These are phyloP conservation scores for Trichosporon sp. DNA, from an alignment of 1,284 basidiomycete genomes.

Conservation along the genomic window DNA sequence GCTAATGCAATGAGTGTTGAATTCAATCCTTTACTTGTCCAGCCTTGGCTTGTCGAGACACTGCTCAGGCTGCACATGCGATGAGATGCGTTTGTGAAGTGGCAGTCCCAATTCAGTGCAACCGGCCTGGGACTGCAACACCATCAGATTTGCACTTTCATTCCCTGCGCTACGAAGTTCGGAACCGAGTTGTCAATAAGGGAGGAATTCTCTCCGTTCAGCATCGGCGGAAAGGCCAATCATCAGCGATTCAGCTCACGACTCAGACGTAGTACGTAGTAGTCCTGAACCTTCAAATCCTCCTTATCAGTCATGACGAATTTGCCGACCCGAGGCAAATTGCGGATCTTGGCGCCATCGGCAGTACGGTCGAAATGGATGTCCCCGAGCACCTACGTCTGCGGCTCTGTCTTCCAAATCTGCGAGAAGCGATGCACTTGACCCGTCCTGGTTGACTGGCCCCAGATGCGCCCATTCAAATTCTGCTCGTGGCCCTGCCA, in stretches of 20 bases:
- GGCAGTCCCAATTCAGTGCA: too few relatives aligned
- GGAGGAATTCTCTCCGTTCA: not conserved
- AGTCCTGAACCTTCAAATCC: not conserved
- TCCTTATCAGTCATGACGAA: not conserved
- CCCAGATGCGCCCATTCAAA: not conserved
- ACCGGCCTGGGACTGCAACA: too few relatives aligned
- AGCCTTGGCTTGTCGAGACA: too few relatives aligned
- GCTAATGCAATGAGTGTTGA: too few relatives aligned
- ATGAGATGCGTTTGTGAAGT: too few relatives aligned
- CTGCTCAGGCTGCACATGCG: too few relatives aligned
- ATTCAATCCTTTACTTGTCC: too few relatives aligned
- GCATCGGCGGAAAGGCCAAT: not conserved
- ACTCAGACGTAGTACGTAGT: not conserved
- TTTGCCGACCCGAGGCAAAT: not conserved
- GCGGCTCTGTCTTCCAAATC: not conserved
- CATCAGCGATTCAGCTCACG: not conserved
- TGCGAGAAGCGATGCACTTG: not conserved
- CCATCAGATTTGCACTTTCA: too few relatives aligned
- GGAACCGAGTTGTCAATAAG: not conserved
- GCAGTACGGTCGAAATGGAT: not conserved
- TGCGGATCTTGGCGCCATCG: not conserved
- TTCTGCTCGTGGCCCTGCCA: not conserved
- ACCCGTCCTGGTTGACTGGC: not conserved
- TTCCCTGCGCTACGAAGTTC: not conserved
- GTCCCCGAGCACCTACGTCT: not conserved